Evolutionary conservation across 441 rosid genomes (phyloP), one percentile per base, ranked within the genome.

Genomic region (Lepidium campestre): DNA sequence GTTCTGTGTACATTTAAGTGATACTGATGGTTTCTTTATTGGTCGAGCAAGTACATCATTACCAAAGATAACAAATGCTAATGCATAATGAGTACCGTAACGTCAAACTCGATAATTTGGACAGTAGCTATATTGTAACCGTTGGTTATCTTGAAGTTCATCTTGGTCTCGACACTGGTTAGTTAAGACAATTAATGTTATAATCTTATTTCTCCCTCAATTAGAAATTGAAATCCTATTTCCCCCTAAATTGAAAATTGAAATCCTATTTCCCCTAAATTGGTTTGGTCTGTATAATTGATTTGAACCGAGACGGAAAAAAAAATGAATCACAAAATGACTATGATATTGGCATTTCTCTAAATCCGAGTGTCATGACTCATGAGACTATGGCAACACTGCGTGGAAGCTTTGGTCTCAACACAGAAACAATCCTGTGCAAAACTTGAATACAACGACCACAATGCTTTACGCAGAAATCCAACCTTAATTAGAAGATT

Each of bases 391-490:
- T 14, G 20, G 49, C n/a, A 7, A 64, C 10, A 29, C 20, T 17
- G 13, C 8, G 20, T 7, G 29, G 18, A 27, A 19, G 42, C 23
- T 32, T 19, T 65, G 54, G 53, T 20, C 15, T 8, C 7, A 54
- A 31, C 34, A 54, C 22, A 65, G 8, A 54, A 65, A 42, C 56
- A 55, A 41, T 42, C 15, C 12, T 65, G n/a, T 65, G 57, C 37
- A 48, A 17, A 40, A 48, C 5, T 68, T 48, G 52, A 68, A 48
- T 58, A 46, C 40, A 55, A 6, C 4, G 36, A 57, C 55, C 65
- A 72, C 50, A 47, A 58, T 39, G 34, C 27, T 66, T 65, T 23
- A 65, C 47, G 44, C 49, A 49, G 23, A 40, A 46, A 63, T 72
- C 40, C 54, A 65, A 52, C 57, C 32, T 46, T 48, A 31, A 41